Evolutionary conservation across 495 filamentous ascomycete genomes (phyloP), one percentile per base, ranked within the genome.

Genomic region (Penicillium steckii): DNA sequence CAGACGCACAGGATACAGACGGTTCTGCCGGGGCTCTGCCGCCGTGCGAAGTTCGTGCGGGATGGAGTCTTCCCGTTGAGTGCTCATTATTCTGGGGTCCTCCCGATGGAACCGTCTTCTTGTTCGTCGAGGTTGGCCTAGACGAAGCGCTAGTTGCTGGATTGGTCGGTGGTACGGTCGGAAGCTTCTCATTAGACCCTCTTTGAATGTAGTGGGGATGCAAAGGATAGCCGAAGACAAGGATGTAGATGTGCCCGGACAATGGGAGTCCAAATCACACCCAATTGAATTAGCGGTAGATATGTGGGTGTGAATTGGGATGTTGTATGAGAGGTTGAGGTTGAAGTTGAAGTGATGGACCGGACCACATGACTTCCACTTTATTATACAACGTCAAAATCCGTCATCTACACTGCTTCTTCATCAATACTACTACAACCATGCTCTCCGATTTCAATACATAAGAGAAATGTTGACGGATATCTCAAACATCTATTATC

Each of bases 1-100:
- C 4, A 85, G 56, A 2, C 58, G 73, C 26, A 80, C 79, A 2
- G 57, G 69, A 60, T 83, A 74, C 24, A 84, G 69, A 17, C 70
- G 63, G 55, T 80, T 68, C 33, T 87, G 83, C 32, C 89, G 85
- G 41, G 84, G 87, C 51, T 90, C 86, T 19, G 77, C 70, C 2
- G 86, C 84, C 7, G 90, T 95, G 47, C 90, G 83, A 57, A 90
- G 78, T 48, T 76, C 69, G 48, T 85, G 81, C 42, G 75, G 73
- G 42, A 74, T 64, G 0, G 72, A 73, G 21, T 62, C 63, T 48
- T 69, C 62, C 42, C 66, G 60, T 15, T 59, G 53, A 10, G 67
- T 61, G 45, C 61, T 73, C 68, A 75, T 73, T 19, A 50, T 55
- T 51, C 32, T 41, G 22, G 15, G 32, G 23, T 26, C 26, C 19